Base-by-base conservation (phyloP, 2,329 filamentous ascomycete species). In the Didymella glomerata region DNA sequence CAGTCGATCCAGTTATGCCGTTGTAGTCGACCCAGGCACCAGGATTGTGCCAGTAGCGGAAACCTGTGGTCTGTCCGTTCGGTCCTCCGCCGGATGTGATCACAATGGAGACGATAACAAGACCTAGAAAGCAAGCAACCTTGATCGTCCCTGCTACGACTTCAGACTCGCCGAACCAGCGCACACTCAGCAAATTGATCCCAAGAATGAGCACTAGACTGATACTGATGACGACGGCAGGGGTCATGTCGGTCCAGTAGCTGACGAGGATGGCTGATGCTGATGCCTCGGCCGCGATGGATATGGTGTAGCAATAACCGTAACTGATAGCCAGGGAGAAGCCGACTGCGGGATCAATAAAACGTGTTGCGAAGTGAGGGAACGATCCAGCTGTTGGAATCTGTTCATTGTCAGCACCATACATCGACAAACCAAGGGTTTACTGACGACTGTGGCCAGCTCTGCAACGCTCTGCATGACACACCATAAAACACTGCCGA, bases 1-100 rank as follows among this genome's bases (percentile, higher is more conserved):
- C 65, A 3, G 63, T 67, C 3, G 65, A 52, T 13, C 85, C 86
- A 0, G 78, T 76, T 2, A 81, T 81, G 78, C 9, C 82, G n/a
- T 90, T 83, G 68, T 88, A 86, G 66, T 88, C 85, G 32, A 88
- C 86, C 71, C 90, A 88, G 0, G 87, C 85, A 0, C 87, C 88
- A 0, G 89, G 88, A 24, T 86, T 73, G 50, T 78, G 82, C 90
- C 89, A 92, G 73, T 90, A 90, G 32, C 80, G 76, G 72, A 90
- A 91, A 2, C 89, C 89, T 18, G 87, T 81, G 4, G 84, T 79
- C 20, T 84, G 80, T 0, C 82, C 83, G 4, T 85, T 85, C 0
- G 86, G 83, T 2, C 86, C 81, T 46, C 86, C 70, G 20, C 70
- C 70, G 41, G 67, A 57, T 18, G 65, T 68, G 8, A 72, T 66